Base-by-base conservation (phyloP, 1,284 basidiomycete genomes). In the Marasmius fiardii region DNA sequence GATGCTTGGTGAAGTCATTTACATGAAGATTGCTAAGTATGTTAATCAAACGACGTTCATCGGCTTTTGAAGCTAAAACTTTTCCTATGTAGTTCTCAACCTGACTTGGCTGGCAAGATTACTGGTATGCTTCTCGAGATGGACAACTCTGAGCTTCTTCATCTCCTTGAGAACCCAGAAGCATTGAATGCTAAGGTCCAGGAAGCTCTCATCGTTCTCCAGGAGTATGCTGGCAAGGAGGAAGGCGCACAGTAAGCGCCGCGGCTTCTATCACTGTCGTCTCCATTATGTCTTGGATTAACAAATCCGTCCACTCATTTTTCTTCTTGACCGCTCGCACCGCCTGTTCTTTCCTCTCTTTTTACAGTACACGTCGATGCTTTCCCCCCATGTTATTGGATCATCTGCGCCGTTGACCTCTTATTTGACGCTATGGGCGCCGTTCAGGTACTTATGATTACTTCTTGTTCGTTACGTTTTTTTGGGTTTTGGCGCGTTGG, bases 61-160 rank as follows among this genome's bases (percentile, higher is more conserved):
- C n/a, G 18, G 26, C 47, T 18, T 20, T 52, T 37, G n/a, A 21
- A 53, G 35, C 45, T 52, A 54, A 58, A 53, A 59, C 31, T 43
- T 62, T 59, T 31, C 4, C 10, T 20, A 60, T 55, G 4, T 64
- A 90, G 86, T 20, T 63, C 81, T 45, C 82, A 91, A 60, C 92
- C 93, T 56, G 93, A 95, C 41, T 80, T 96, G 66, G 93, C 95
- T 59, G 95, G 95, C 62, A 97, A 98, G 82, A 97, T 98, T 71
- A 98, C 95, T 55, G 95, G 92, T 58, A 96, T 97, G 94, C 79
- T 97, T 65, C 84, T 96, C 62, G 95, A 98, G 83, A 97, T 98
- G 93, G 94, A 97, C 74, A 95, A 95, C 75, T 70, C 80, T 53
- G 95, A 97, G 74, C 80, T 98, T 47, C 76, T 97, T 35, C 86